A percentile compares a stretch with the other conserved stretches of the same genome.
Conservation (phyloP, 495 filamentous ascomycete genomes). For the Aspergillus biplanus region DNA sequence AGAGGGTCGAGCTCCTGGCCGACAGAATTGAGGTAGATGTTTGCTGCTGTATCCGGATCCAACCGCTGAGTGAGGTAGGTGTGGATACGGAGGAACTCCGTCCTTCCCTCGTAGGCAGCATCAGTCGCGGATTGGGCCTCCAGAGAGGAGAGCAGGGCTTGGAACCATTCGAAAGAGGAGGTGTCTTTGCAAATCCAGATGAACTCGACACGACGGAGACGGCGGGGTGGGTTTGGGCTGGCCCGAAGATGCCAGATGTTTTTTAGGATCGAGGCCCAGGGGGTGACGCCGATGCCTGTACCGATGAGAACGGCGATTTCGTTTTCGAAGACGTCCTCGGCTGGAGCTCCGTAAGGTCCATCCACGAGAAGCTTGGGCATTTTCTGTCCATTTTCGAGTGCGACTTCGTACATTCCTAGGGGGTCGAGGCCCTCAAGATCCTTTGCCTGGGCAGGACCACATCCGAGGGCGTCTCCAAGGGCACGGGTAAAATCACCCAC, state of each 20-base stretch:
- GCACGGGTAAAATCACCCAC: conserved; percentile 93
- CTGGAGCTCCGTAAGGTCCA: conserved; percentile 94
- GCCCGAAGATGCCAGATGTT: conserved; percentile 97
- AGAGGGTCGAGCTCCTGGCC: conserved; percentile 86
- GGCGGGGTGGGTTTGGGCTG: conserved; percentile 79
- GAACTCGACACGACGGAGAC: conserved; percentile 94
- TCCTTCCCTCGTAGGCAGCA: conserved; percentile 64
- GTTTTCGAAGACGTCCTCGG: conserved; percentile 92
- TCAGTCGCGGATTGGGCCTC: conserved; percentile 78
- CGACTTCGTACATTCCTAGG: conserved; percentile 97
- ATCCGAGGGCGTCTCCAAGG: conserved; percentile 90
- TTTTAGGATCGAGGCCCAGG: conserved; percentile 96
- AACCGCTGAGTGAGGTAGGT: conserved; percentile 95
- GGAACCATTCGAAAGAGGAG: conserved; percentile 97
- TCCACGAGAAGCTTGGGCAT: conserved; percentile 92
- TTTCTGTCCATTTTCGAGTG: conserved; percentile 86
- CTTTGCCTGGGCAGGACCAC: conserved; percentile 78
- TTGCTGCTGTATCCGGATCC: conserved; percentile 88
- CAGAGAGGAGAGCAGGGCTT: conserved; percentile 88
- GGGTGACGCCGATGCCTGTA: conserved; percentile 96
- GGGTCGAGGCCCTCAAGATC: conserved; percentile 90
- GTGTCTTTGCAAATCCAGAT: conserved; percentile 99
- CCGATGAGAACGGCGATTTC: conserved; percentile 97
- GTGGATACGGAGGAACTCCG: conserved; percentile 96
- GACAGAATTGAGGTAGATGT: conserved; percentile 95